Evolutionary conservation across 2,329 filamentous ascomycete genomes (phyloP).

Genomic region (Zymoseptoria brevis): DNA sequence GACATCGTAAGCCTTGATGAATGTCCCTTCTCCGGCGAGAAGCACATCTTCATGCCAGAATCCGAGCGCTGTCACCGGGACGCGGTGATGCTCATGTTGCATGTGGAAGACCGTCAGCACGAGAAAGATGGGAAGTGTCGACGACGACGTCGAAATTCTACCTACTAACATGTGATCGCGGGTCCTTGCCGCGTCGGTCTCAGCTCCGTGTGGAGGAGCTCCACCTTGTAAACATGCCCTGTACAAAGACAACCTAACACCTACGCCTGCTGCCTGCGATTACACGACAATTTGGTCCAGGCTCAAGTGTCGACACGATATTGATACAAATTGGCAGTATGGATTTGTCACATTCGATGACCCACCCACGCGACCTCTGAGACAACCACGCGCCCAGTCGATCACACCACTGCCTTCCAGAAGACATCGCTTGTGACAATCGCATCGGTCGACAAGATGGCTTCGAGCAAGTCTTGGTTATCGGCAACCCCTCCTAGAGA

Average conservation of each 20-base stretch:
- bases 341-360: not conserved
- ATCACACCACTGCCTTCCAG: not conserved
- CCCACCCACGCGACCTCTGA: not conserved
- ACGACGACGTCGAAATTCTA: not conserved
- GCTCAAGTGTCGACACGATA: not conserved
- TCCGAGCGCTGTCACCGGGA: conserved; percentile 40
- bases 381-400: not conserved
- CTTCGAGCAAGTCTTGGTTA: conserved; percentile 23
- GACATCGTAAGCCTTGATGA: conserved; percentile 33
- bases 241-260: not conserved
- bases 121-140: not conserved
- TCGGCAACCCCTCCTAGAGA: conserved; percentile 19
- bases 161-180: not conserved
- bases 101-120: conserved; percentile 6
- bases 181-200: not conserved
- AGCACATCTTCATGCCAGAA: conserved; percentile 30
- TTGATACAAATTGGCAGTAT: not conserved
- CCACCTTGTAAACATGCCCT: not conserved
- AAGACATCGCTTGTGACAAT: not conserved
- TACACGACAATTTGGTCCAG: not conserved
- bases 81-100: conserved; percentile 28
- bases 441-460: conserved; percentile 8
- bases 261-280: not conserved
- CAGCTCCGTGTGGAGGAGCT: not conserved
- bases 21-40: conserved; percentile 38